Conservation (phyloP, 495 filamentous ascomycete species). For the Neurospora terricola region DNA sequence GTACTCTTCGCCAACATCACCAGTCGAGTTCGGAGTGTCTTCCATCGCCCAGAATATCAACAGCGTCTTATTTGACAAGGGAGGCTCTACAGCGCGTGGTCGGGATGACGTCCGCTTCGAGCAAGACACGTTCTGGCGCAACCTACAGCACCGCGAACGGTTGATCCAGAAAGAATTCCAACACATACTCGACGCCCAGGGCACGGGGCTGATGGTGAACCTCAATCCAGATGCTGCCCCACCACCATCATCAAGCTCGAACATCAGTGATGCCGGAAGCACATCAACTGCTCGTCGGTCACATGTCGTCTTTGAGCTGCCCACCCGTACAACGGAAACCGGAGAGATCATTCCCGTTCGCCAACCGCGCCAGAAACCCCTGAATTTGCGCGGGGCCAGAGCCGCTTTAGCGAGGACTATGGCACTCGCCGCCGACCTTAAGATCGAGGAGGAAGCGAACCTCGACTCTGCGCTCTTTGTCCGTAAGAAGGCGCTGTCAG, state of each 20-base stretch:
- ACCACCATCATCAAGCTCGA: neutral
- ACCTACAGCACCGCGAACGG: constrained; percentile 37
- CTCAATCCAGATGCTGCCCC: constrained; percentile 11
- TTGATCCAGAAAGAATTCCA: constrained; percentile 71
- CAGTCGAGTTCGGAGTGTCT: constrained; percentile 2
- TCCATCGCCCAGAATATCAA: constrained; percentile 18
- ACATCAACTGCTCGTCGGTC: constrained; percentile 25
- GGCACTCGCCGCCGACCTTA: constrained; percentile 57
- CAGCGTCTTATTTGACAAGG: constrained; percentile 23
- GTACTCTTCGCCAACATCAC: neutral
- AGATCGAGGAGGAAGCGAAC: constrained; percentile 57
- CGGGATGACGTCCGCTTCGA: constrained; percentile 11
- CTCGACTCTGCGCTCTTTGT: constrained; percentile 47
- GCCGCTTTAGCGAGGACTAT: constrained; percentile 63
- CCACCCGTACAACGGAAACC: constrained; percentile 14
- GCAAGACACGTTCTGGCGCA: constrained; percentile 26
- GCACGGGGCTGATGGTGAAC: constrained; percentile 49
- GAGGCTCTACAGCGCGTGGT: constrained; percentile 1
- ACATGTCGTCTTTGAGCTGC: constrained; percentile 18
- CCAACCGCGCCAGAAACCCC: constrained; percentile 46
- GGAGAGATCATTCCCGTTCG: constrained; percentile 49
- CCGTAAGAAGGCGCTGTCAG: constrained; percentile 47
- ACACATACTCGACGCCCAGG: constrained; percentile 73
- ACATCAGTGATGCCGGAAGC: constrained; percentile 25
- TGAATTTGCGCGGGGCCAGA: constrained; percentile 57